phyloP scores from a whole-genome alignment of 768 basidiomycete genomes.

The Kwoniella heveanensis region DNA sequence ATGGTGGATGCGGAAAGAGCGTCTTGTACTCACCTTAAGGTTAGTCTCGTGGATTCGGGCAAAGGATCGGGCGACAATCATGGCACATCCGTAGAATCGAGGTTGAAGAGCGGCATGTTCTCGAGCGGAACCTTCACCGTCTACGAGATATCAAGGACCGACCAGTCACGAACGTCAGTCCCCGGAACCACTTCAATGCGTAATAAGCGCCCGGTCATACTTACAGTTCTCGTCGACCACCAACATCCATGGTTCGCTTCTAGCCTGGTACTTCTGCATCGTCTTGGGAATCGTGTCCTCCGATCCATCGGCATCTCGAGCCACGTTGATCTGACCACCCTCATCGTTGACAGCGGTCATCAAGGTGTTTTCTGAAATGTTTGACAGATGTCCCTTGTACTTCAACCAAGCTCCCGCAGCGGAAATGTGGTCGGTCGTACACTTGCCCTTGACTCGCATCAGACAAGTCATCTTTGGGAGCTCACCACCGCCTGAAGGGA shows the following conservation, averaged over 20 bases:
- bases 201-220: slow-evolving; percentile 10
- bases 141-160: slow-evolving; percentile 25
- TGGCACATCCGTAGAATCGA: slow-evolving; percentile 83
- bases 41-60: slow-evolving; percentile 99
- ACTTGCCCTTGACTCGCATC: slow-evolving; percentile 93
- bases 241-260: slow-evolving; percentile 85
- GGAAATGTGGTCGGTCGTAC: slow-evolving; percentile 98
- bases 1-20: too few relatives aligned
- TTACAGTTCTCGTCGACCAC: slow-evolving; percentile 76
- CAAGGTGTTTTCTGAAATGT: slow-evolving; percentile 92
- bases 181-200: too few relatives aligned
- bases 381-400: slow-evolving; percentile 92
- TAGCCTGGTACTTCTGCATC: slow-evolving; percentile 82
- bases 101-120: slow-evolving; percentile 98
- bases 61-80: slow-evolving; percentile 90
- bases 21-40: slow-evolving; percentile 73
- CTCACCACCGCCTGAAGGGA: slow-evolving; percentile 65
- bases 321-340: slow-evolving; percentile 86
- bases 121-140: slow-evolving; percentile 95
- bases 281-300: slow-evolving; percentile 83
- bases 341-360: slow-evolving; percentile 97
- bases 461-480: slow-evolving; percentile 79
- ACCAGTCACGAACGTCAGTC: background rate
- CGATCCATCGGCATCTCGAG: slow-evolving; percentile 69
- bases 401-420: slow-evolving; percentile 99